Evolutionary conservation across 2,329 filamentous ascomycete species (phyloP).

Genomic region (Penicillium psychrosexuale): DNA sequence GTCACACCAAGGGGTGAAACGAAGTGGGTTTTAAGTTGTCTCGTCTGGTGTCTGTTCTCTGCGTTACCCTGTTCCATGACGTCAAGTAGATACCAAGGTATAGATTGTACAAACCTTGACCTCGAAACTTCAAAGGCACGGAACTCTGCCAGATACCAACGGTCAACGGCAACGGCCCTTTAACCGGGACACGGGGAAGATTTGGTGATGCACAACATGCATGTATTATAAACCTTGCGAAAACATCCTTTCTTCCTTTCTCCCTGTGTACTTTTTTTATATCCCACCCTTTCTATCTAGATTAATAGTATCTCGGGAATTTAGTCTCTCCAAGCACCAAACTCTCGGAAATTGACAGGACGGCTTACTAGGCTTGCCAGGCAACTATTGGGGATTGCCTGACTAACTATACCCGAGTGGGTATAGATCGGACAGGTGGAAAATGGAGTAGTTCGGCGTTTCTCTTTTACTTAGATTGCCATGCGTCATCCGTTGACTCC

Average conservation of each 20-base stretch:
- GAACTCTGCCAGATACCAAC: constrained; percentile 11
- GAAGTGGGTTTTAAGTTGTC: background rate
- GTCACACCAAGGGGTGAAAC: background rate
- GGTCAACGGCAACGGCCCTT: constrained; percentile 19
- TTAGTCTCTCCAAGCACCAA: constrained; percentile 15
- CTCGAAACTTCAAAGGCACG: background rate
- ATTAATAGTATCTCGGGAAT: background rate
- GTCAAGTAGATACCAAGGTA: background rate
- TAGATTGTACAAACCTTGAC: background rate
- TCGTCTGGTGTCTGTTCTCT: background rate
- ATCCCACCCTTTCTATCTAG: background rate
- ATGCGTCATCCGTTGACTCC: background rate
- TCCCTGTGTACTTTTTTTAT: background rate
- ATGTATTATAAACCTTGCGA: constrained; percentile 2
- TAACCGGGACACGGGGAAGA: constrained; percentile 15
- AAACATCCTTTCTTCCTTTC: background rate
- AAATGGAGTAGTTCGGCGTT: background rate
- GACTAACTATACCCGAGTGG: constrained; percentile 11
- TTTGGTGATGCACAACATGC: constrained; percentile 22
- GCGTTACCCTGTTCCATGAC: constrained; percentile 1
- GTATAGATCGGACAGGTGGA: constrained; percentile 12
- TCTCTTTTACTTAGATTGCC: background rate
- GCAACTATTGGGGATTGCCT: constrained; percentile 10
- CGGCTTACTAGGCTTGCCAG: constrained; percentile 7
- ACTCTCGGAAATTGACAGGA: constrained; percentile 24